Base-by-base conservation (phyloP, 495 filamentous ascomycete genomes). In the Daldinia caldariorum region DNA sequence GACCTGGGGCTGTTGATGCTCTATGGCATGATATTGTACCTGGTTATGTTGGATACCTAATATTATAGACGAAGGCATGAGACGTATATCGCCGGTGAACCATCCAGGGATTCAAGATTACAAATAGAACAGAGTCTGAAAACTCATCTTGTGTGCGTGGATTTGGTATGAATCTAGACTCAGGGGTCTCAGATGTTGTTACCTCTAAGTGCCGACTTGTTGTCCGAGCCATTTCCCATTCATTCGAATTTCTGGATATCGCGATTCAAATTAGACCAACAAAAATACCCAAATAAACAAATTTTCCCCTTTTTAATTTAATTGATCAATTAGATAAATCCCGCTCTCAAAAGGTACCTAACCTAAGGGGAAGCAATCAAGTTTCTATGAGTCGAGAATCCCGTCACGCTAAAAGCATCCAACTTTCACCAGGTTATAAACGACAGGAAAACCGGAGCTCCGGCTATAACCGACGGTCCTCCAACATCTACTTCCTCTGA, bases 11-110 rank as follows among this genome's bases (percentile, higher is more conserved):
- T 51, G 53, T 22, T 22, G 41, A 35, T 29, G 26, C 39, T 57
- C 50, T 7, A 54, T 45, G 43, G 51, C 31, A 54, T n/a, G 62
- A 39, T 51, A 47, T 66, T 56, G 16, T 55, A 26, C 14, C 37
- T 61, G 31, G 12, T 8, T 56, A 6, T 4, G 29, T 13, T 39
- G 32, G 65, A 61, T 14, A n/a, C n/a, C n/a, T n/a, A 41, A 20
- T 18, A 50, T 56, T 14, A 31, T 37, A 12, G 13, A 49, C 26
- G 32, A 35, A 47, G 26, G 29, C 57, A 38, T 14, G 20, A 3
- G 26, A 51, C 37, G 43, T 47, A 55, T 31, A 13, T 12, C 6
- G 13, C 20, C 1, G 31, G 4, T 32, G 2, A 2, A 16, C 14
- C 13, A 26, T 51, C 7, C 26, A 16, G 14, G 12, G 4, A 32